Base-by-base conservation (phyloP, 352 stramenopile species). In the Saprolegnia parasitica region DNA sequence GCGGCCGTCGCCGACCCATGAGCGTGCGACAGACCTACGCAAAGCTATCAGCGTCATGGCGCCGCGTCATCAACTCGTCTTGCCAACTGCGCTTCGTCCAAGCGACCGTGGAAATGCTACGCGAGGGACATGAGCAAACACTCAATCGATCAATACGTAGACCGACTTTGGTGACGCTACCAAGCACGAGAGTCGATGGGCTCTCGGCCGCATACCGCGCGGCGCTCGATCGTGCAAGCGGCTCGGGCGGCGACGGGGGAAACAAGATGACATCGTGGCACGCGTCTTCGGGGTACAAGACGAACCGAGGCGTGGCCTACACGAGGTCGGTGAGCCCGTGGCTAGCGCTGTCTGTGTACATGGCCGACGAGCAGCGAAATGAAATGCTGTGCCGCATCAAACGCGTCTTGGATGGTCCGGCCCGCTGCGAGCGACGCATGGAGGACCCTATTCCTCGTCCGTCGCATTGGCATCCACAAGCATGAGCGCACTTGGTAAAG, bases 401-500 rank as follows among this genome's bases (percentile, higher is more conserved):
- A 60, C 13, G 52, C 52, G 20, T 60, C 47, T 24, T 60, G 10
- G 54, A 70, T 37, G 10, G 50, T 54, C 16, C 55, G 23, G 42
- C 63, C 63, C 9, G 15, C 35, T 6, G 52, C 55, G 10, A 70
- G 23, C 29, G 46, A 35, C 9, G 29, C n/a, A 26, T 70, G 55
- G 21, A 70, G 37, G 23, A 61, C 15, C 18, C 63, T 70, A 68
- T 1, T 20, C 23, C 13, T 1, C 8, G 42, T 55, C 40, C 13
- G 4, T 35, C 29, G 29, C 29, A 35, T 35, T 35, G 2, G 29
- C 5, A 49, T 15, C 42, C 13, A 8, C 10, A 24, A 58, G 52
- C 32, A 13, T n/a, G 46, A 42, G 40, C 58, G 6, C 50, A 70
- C 63, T 52, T 61, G 49, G 63, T 61, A 47, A 70, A 70, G 49